Evolutionary conservation across 2,329 filamentous ascomycete species (phyloP).

Genomic region (Aspergillus flavus): DNA sequence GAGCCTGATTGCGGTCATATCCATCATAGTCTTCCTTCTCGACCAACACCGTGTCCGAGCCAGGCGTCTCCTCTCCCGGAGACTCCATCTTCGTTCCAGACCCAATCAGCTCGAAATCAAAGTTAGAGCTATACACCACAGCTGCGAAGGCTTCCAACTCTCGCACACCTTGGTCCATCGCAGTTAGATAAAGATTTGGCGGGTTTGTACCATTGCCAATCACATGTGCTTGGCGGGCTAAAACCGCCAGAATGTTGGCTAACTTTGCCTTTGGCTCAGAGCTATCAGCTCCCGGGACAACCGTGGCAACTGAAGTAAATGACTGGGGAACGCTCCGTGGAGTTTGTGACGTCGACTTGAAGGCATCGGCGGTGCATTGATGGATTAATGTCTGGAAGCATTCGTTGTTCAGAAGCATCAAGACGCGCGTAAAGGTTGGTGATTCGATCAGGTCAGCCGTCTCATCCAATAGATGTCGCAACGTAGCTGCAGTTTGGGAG

Average conservation of each 20-base stretch:
- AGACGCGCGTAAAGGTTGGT: constrained; percentile 82
- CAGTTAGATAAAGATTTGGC: constrained; percentile 48
- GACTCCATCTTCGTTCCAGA: constrained; percentile 21
- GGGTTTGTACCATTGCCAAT: constrained; percentile 71
- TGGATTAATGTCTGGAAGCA: constrained; percentile 85
- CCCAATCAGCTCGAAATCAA: constrained; percentile 39
- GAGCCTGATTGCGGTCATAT: constrained; percentile 9
- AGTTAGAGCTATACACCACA: constrained; percentile 53
- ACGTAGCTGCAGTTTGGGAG: constrained; percentile 48
- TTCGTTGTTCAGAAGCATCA: constrained; percentile 82
- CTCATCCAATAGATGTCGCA: constrained; percentile 88
- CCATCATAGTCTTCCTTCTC: constrained; percentile 19
- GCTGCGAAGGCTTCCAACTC: constrained; percentile 53
- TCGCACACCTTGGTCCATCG: constrained; percentile 50
- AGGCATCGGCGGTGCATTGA: constrained; percentile 75
- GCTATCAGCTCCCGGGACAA: constrained; percentile 34
- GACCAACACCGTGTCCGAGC: constrained; percentile 21
- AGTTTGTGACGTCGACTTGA: constrained; percentile 56
- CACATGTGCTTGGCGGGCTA: constrained; percentile 85
- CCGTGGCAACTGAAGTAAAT: constrained; percentile 47
- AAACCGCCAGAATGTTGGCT: constrained; percentile 84
- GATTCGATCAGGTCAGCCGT: constrained; percentile 95
- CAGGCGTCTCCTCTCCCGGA: constrained; percentile 12
- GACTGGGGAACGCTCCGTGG: constrained; percentile 48
- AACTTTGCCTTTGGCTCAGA: constrained; percentile 67